These are phyloP conservation scores for Corymbia maculata DNA, from an alignment of 345 rosid species.

Conservation along the genomic window DNA sequence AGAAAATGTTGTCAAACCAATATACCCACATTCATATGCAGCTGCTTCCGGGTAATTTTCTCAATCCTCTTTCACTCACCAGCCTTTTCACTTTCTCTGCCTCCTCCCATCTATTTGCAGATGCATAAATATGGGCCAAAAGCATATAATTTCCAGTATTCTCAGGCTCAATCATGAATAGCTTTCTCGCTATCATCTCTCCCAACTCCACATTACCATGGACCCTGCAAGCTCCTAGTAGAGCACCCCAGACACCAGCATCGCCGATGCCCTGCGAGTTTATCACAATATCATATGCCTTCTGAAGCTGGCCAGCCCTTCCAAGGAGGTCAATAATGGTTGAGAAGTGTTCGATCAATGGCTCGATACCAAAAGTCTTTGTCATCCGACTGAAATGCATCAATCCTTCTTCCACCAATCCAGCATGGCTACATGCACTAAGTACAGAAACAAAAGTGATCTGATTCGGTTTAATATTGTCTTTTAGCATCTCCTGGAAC, in stretches of 20 bases:
- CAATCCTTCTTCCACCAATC: slow-evolving; percentile 41
- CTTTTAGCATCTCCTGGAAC: slow-evolving; percentile 32
- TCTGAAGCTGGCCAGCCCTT: slow-evolving; percentile 44
- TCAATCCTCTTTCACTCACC: slow-evolving; percentile 21
- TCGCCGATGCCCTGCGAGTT: slow-evolving; percentile 13
- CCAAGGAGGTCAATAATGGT: slow-evolving; percentile 51
- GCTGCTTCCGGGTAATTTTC: slow-evolving; percentile 44
- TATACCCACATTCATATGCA: slow-evolving; percentile 10
- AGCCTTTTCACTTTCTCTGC: slow-evolving; percentile 36
- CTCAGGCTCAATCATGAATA: slow-evolving; percentile 37
- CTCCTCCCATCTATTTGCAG: slow-evolving; percentile 35
- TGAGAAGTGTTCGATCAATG: slow-evolving; percentile 36
- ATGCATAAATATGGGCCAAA: slow-evolving; percentile 48
- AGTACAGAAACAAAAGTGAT: slow-evolving; percentile 37
- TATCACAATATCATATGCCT: slow-evolving; percentile 31
- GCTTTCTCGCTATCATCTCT: slow-evolving; percentile 40
- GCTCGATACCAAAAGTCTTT: slow-evolving; percentile 13
- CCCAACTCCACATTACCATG: slow-evolving; percentile 37
- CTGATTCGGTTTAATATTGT: slow-evolving; percentile 39
- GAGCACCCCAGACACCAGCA: slow-evolving; percentile 46
- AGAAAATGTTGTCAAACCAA: not conserved
- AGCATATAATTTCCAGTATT: slow-evolving; percentile 43
- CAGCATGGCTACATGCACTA: slow-evolving; percentile 46
- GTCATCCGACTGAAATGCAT: slow-evolving; percentile 31
- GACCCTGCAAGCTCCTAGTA: slow-evolving; percentile 49